Evolutionary conservation across 2,329 filamentous ascomycete species (phyloP), one percentile per base, ranked within the genome.

Genomic region (Arthroderma sp.): DNA sequence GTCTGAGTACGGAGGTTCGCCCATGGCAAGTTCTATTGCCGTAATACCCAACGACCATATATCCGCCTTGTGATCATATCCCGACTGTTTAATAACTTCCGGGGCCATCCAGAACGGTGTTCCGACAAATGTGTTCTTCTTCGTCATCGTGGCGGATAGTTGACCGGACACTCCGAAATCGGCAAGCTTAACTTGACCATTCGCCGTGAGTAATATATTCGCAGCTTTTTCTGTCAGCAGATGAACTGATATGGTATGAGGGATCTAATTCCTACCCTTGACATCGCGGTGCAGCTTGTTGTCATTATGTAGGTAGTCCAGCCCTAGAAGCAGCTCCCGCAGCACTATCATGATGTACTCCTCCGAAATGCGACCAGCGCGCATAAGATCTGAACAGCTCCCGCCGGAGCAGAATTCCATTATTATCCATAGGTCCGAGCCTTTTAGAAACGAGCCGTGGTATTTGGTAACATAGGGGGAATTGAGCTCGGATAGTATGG

Each of bases 31-130:
- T 62, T 95, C 89, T 36, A 96, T 75, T 1, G 89, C 88, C 1
- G 89, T 95, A 60, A 95, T 95, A 34, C 89, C 89, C 11, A 95
- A 71, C 1, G 89, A 95, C 89, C 89, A 96, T 47, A 96, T 94
- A 60, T 96, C 89, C 38, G 89, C 89, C 67, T 95, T 95, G 68
- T 94, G 86, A 63, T 95, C 89, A 68, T 96, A 95, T 40, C 89
- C 89, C 47, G 87, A 94, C 63, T 98, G 89, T 67, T 94, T 94
- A 64, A 98, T 98, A 45, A 96, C 89, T 66, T 98, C 89, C 7
- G 89, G 89, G 2, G 91, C 89, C 89, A 98, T 98, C 91, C 91
- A 98, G 62, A 96, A 98, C 1, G 91, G 89, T 0, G 89, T 96
- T 31, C 91, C 91, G 30, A 98, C 89, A 62, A 96, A 98, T 0